Evolutionary conservation across 1,284 basidiomycete species (phyloP), one percentile per base, ranked within the genome.

Genomic region (Apiotrichum sp.): DNA sequence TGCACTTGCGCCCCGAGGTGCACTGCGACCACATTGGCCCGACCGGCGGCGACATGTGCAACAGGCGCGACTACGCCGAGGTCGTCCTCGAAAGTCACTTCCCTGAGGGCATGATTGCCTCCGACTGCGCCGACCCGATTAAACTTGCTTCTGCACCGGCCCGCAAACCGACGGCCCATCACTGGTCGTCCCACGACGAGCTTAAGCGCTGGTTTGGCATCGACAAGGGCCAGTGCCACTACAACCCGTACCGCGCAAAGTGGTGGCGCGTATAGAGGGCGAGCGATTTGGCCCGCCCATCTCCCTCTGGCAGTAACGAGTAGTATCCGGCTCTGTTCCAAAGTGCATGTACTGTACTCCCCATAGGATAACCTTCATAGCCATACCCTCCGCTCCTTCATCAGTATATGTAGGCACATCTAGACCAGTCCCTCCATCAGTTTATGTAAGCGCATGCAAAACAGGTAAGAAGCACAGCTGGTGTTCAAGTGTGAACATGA

Each of bases 21-120:
- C 64, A 69, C 50, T 70, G 68, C 54, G 52, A 62, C 0, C 61
- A 64, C 54, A 50, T 69, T 13, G 64, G 65, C 14, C 60, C 57
- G 0, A 47, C 63, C 0, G 68, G 67, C 1, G 66, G 67, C 10
- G 58, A 60, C 46, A 63, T 66, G 56, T 70, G 68, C 53, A 56
- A 63, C 5, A 39, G 44, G 7, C 51, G 65, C 14, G 56, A 65
- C 47, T 69, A 66, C 42, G 47, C 29, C 16, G 40, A 58, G 36
- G 59, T 61, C 14, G 62, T 67, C 10, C 45, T 50, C 29, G 57
- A 58, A 4, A 56, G 61, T 7, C 66, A 66, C 47, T 68, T 68
- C 55, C 58, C 57, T 3, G 33, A 45, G 45, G 64, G 66, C 11
- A 67, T 55, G 44, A 43, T 70, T 1, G 68, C 63, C 14, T 14